A percentile compares a stretch with the other conserved stretches of the same genome.
phyloP scores from a whole-genome alignment of 2,329 filamentous ascomycete genomes.

The Lasiodiplodia theobromae region DNA sequence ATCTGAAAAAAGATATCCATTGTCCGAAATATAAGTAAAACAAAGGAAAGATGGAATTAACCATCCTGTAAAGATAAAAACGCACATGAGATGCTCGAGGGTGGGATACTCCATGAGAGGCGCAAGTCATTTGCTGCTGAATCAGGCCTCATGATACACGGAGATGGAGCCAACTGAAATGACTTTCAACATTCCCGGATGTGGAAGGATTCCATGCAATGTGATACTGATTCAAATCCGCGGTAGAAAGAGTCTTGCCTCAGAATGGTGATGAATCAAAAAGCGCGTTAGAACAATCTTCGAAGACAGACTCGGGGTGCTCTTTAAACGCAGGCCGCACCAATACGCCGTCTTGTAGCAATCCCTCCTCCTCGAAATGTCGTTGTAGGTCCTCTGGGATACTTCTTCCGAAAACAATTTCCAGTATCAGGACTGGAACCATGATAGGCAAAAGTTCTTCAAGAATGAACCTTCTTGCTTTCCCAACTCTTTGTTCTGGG shows the following conservation, averaged over 20 bases:
- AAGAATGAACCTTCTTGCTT: not conserved
- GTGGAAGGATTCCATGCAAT: no score
- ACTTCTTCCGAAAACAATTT: not conserved
- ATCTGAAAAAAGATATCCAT: no score
- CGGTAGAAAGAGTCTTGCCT: not conserved
- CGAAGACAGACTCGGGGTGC: not conserved
- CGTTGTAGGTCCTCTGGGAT: not conserved
- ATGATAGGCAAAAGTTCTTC: not conserved
- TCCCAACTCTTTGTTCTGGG: not conserved
- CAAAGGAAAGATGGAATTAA: no score
- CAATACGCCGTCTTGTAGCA: not conserved
- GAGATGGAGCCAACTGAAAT: no score
- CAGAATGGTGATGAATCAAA: not conserved
- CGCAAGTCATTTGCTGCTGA: no score
- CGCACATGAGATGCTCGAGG: no score
- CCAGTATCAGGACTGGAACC: not conserved
- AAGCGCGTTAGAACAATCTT: not conserved
- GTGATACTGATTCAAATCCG: no score
- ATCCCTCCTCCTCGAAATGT: not conserved
- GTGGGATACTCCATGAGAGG: no score
- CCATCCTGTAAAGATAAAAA: no score
- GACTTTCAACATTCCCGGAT: no score
- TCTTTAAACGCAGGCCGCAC: not conserved
- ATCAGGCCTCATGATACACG: no score
- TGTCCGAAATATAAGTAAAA: no score